Evolutionary conservation across 108 stramenopile species (phyloP).

Genomic region (Skeletonema tropicum): DNA sequence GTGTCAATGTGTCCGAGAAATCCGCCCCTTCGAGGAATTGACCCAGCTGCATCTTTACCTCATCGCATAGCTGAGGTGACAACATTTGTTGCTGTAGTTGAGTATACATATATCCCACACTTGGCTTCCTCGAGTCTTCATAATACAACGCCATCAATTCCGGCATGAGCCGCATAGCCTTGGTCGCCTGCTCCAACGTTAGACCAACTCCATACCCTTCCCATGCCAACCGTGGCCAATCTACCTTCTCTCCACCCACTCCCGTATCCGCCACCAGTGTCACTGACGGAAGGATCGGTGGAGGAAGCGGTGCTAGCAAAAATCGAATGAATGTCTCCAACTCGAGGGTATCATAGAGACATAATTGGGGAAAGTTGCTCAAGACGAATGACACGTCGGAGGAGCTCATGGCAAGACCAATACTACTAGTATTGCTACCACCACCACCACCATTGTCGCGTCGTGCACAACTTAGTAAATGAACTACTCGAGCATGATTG

Average conservation of each 20-base stretch:
- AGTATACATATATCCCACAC: constrained; percentile 41
- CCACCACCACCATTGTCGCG: neutral
- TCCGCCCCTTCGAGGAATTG: constrained; percentile 39
- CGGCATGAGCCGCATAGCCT: constrained; percentile 48
- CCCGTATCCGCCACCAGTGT: constrained; percentile 31
- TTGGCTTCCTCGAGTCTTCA: constrained; percentile 45
- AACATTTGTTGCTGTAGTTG: constrained; percentile 10
- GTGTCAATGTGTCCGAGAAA: constrained; percentile 39
- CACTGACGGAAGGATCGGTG: constrained; percentile 11
- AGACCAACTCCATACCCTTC: constrained; percentile 60
- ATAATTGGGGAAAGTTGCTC: constrained; percentile 48
- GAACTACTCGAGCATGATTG: constrained; percentile 15
- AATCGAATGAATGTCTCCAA: constrained; percentile 45
- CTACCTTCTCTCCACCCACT: constrained; percentile 23
- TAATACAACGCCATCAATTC: constrained; percentile 52
- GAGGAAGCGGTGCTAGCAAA: constrained; percentile 42
- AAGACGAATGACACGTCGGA: constrained; percentile 28
- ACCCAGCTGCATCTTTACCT: constrained; percentile 37
- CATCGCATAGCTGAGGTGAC: constrained; percentile 28
- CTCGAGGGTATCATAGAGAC: constrained; percentile 48
- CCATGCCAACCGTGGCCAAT: constrained; percentile 31
- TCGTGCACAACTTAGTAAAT: constrained; percentile 2
- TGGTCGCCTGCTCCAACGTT: constrained; percentile 39
- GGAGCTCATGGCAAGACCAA: constrained; percentile 27
- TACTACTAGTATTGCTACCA: neutral